phyloP scores from a whole-genome alignment of 2,329 filamentous ascomycete genomes.

The Aureobasidium sp. region DNA sequence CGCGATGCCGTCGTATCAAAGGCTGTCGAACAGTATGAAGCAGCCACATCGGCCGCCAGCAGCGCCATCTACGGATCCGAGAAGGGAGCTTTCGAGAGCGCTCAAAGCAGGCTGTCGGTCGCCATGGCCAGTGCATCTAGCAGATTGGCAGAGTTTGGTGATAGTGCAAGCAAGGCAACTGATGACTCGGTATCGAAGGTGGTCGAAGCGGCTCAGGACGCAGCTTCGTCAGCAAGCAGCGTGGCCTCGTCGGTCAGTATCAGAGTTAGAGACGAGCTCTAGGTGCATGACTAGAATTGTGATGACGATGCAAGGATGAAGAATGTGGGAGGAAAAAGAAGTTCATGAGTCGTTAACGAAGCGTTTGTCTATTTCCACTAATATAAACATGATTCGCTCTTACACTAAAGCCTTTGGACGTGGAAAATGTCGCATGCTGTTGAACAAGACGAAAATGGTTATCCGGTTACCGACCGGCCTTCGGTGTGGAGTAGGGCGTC shows the following conservation, averaged over 20 bases:
- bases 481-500: not conserved
- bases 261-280: constrained; percentile 24
- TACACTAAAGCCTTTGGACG: not conserved
- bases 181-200: constrained; percentile 23
- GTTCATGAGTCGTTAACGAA: constrained; percentile 1
- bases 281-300: not conserved
- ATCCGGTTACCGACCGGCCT: not conserved
- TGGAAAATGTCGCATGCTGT: not conserved
- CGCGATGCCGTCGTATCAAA: constrained; percentile 22
- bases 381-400: constrained; percentile 5
- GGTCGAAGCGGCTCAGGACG: constrained; percentile 36
- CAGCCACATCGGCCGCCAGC: constrained; percentile 39
- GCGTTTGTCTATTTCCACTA: constrained; percentile 4
- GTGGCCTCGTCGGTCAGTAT: constrained; percentile 33
- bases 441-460: not conserved
- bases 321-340: not conserved
- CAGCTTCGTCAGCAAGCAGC: constrained; percentile 38
- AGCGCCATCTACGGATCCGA: constrained; percentile 43
- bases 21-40: constrained; percentile 32
- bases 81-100: constrained; percentile 40
- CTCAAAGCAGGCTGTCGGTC: constrained; percentile 32
- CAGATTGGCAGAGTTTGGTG: constrained; percentile 33
- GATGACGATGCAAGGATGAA: not conserved
- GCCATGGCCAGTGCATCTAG: constrained; percentile 38
- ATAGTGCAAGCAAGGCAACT: constrained; percentile 23